Evolutionary conservation across 495 filamentous ascomycete species (phyloP).

Genomic region (Cryomyces minteri): DNA sequence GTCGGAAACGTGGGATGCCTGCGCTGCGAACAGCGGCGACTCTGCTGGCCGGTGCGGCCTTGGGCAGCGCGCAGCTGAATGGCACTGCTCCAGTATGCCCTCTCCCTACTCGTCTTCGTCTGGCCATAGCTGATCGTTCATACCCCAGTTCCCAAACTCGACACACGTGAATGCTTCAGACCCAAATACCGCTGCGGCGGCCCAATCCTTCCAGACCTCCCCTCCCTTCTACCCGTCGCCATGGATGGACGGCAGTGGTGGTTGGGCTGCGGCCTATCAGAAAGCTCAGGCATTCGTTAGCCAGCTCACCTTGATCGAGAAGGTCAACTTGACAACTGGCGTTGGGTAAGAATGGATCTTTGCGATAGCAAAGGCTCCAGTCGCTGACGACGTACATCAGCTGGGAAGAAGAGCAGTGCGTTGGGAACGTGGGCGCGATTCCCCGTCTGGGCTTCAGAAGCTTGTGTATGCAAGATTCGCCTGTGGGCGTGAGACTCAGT

Average conservation of each 20-base stretch:
- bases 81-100: too few relatives aligned
- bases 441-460: slow-evolving; percentile 55
- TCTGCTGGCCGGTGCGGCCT: too few relatives aligned
- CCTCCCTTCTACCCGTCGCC: background rate
- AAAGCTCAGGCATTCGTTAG: slow-evolving; percentile 34
- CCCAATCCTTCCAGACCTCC: background rate
- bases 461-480: slow-evolving; percentile 76
- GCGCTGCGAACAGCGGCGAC: too few relatives aligned
- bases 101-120: too few relatives aligned
- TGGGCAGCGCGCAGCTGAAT: too few relatives aligned
- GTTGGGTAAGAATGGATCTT: slow-evolving; percentile 35
- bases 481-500: slow-evolving; percentile 48
- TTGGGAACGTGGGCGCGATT: slow-evolving; percentile 52
- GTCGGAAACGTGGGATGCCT: too few relatives aligned
- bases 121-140: too few relatives aligned
- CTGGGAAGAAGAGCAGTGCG: slow-evolving; percentile 35
- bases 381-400: slow-evolving; percentile 17
- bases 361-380: background rate
- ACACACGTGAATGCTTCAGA: background rate
- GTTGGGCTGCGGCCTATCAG: slow-evolving; percentile 2
- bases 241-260: background rate
- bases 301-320: slow-evolving; percentile 62
- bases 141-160: background rate
- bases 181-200: background rate
- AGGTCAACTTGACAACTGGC: slow-evolving; percentile 81